Percentiles rank a stretch among this genome's conserved stretches.
Evolutionary conservation across 495 filamentous ascomycete species (phyloP).

Genomic region (Aspergillus diversus): DNA sequence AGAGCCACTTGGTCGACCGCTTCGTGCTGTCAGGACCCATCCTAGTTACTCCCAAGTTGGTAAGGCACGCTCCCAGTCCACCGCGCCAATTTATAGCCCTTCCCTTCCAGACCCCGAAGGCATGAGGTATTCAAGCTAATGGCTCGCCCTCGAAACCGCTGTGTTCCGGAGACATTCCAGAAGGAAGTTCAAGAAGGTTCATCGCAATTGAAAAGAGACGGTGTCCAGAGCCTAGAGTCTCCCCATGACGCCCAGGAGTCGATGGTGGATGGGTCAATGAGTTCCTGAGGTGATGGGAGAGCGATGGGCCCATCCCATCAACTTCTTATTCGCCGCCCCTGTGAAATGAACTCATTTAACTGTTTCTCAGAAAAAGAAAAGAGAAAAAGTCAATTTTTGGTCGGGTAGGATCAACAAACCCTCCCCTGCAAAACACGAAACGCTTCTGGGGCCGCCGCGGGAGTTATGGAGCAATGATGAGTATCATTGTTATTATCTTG

Average conservation of each 20-base stretch:
- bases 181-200: constrained; percentile 26
- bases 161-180: constrained; percentile 24
- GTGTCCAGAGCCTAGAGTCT: constrained; percentile 2
- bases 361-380: not conserved
- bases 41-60: not conserved
- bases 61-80: too few relatives aligned
- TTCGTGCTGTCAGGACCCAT: not conserved
- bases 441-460: constrained; percentile 21
- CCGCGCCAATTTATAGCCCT: not conserved
- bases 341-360: constrained; percentile 4
- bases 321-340: not conserved
- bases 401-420: constrained; percentile 21
- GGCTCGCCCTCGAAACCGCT: constrained; percentile 16
- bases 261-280: not conserved
- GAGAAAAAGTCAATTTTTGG: constrained; percentile 7
- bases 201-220: constrained; percentile 11
- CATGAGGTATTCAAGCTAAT: constrained; percentile 1
- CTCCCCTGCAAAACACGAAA: constrained; percentile 20
- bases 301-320: not conserved
- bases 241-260: constrained; percentile 2
- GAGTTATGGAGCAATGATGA: not conserved
- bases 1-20: not conserved
- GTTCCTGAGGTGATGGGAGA: not conserved
- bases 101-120: too few relatives aligned
- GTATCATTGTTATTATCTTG: constrained; percentile 1